Conservation (phyloP, 306 rosid genomes). For the Styphnolobium japonicum region DNA sequence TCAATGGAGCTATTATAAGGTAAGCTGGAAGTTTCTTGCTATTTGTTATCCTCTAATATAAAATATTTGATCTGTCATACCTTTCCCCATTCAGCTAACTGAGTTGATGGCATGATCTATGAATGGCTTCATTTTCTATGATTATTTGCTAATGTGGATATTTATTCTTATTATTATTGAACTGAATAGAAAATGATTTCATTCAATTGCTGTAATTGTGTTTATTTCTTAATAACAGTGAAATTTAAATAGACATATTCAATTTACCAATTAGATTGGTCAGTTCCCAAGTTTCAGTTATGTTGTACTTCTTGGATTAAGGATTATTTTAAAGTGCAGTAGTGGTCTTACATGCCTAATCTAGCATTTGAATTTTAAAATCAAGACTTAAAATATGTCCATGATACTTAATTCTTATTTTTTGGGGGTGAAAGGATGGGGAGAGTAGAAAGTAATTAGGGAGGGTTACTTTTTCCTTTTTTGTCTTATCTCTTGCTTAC, state of each 20-base stretch:
- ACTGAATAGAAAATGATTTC: not conserved
- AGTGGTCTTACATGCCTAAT: not conserved
- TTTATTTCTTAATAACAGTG: not conserved
- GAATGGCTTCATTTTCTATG: not conserved
- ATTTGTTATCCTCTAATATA: not conserved
- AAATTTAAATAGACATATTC: not conserved
- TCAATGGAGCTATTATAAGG: conserved; percentile 95
- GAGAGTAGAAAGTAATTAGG: not conserved
- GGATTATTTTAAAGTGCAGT: not conserved
- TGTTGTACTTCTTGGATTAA: not conserved
- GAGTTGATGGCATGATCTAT: not conserved
- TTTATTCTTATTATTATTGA: not conserved
- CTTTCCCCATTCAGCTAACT: not conserved
- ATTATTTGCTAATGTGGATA: not conserved
- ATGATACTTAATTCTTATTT: not conserved
- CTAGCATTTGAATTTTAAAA: conserved; percentile 10
- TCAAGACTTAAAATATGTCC: not conserved
- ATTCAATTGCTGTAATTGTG: not conserved
- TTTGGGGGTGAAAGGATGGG: not conserved
- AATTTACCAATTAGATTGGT: not conserved
- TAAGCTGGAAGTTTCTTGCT: conserved; percentile 23
- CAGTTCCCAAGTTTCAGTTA: not conserved
- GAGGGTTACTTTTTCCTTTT: not conserved
- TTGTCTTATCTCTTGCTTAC: not conserved
- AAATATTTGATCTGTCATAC: not conserved